phyloP scores from a whole-genome alignment of 2,329 filamentous ascomycete species.

The Emergomyces africanus region DNA sequence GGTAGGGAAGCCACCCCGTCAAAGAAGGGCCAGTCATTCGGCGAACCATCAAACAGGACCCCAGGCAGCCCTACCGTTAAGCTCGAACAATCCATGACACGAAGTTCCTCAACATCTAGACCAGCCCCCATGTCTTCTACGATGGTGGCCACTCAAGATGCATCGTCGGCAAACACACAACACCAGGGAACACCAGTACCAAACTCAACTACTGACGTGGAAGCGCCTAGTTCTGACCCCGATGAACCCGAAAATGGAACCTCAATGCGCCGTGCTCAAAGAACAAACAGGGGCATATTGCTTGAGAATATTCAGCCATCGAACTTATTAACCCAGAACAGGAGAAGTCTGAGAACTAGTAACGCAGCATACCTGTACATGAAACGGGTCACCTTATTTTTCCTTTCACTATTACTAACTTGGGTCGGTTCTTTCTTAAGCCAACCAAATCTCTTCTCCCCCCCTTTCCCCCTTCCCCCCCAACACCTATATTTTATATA shows the following conservation, averaged over 20 bases:
- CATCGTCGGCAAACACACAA: background rate
- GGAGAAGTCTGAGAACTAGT: background rate
- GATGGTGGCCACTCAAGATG: background rate
- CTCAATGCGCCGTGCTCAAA: background rate
- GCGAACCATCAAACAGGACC: background rate
- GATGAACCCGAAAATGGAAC: background rate
- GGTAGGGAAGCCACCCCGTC: background rate
- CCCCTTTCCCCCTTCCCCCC: too few species aligned
- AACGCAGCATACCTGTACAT: constrained; percentile 28
- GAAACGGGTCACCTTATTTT: constrained; percentile 29
- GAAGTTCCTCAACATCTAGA: background rate
- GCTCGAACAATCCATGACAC: background rate
- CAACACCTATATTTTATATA: too few species aligned
- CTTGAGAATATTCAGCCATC: background rate
- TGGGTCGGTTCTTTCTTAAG: constrained; percentile 19
- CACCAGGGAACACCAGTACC: background rate
- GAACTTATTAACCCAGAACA: background rate
- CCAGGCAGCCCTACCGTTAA: background rate
- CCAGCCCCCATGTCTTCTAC: background rate
- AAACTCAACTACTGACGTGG: background rate
- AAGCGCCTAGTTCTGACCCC: background rate
- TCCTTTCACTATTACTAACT: constrained; percentile 30
- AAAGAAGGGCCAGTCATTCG: background rate
- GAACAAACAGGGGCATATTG: constrained; percentile 1
- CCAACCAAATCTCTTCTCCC: background rate